Conservation (phyloP, 352 stramenopile species). For the Globisporangium cylindrosporum region DNA sequence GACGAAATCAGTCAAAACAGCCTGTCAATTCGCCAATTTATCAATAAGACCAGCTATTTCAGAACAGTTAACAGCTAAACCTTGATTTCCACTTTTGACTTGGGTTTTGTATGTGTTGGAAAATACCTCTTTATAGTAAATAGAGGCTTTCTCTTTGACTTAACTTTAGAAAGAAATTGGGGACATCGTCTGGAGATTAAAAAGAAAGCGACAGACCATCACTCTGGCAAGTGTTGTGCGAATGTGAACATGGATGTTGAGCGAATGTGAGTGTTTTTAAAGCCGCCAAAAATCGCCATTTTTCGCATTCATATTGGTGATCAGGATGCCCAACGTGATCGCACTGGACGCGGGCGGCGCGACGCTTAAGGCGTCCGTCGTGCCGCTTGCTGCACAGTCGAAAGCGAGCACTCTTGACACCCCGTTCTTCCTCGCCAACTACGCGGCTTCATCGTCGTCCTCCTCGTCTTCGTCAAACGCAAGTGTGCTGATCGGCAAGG, state of each 20-base stretch:
- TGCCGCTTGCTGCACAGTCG: conserved; percentile 16
- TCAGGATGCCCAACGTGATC: conserved; percentile 24
- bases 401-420: not conserved
- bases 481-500: conserved; percentile 36
- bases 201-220: no score
- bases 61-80: no score
- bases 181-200: no score
- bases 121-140: no score
- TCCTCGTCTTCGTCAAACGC: conserved; percentile 14
- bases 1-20: no score
- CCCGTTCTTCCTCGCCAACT: conserved; percentile 41
- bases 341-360: conserved; percentile 58
- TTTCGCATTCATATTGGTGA: not conserved
- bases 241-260: not conserved
- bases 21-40: no score
- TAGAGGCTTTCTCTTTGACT: no score
- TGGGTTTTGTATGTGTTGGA: no score
- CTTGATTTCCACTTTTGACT: no score
- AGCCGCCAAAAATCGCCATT: not conserved
- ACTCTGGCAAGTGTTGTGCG: not conserved
- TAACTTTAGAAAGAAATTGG: no score
- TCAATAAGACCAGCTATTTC: no score
- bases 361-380: conserved; percentile 61
- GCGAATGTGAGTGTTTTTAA: no score
- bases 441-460: conserved; percentile 33